These are phyloP conservation scores for Lactuca sativa DNA, from an alignment of 129 eudicot species.

Conservation along the genomic window DNA sequence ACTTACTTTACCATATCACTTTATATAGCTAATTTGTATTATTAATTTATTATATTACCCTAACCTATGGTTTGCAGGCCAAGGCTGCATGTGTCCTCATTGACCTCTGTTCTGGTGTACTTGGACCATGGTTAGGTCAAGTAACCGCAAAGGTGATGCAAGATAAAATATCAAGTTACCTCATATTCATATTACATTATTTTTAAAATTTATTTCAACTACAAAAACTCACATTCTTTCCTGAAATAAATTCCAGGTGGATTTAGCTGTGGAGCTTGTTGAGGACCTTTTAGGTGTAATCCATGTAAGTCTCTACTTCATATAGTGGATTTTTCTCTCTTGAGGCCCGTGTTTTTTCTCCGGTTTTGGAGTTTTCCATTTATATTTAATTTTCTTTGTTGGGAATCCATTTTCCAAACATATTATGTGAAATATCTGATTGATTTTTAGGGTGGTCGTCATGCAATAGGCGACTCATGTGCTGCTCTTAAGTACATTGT, in stretches of 20 bases:
- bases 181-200: neutral
- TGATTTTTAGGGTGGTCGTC: conserved; percentile 54
- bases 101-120: conserved; percentile 83
- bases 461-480: conserved; percentile 61
- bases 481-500: conserved; percentile 88
- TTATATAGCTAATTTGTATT: neutral
- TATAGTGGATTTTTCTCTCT: too few relatives aligned
- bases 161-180: neutral
- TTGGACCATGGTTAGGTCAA: conserved; percentile 95
- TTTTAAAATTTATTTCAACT: conserved; percentile 15
- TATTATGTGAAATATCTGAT: neutral
- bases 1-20: neutral
- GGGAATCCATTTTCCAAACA: too few relatives aligned
- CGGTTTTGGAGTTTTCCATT: too few relatives aligned
- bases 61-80: conserved; percentile 47
- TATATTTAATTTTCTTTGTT: too few relatives aligned
- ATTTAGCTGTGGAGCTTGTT: conserved; percentile 82
- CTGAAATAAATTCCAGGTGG: conserved; percentile 51
- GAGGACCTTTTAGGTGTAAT: conserved; percentile 91
- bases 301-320: conserved; percentile 46
- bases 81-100: conserved; percentile 89
- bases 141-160: conserved; percentile 73
- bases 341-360: too few relatives aligned
- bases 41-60: conserved; percentile 3
- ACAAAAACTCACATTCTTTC: conserved; percentile 1